Evolutionary conservation across 2,329 filamentous ascomycete genomes (phyloP).

Genomic region (Byssoonygena ceratinophila): DNA sequence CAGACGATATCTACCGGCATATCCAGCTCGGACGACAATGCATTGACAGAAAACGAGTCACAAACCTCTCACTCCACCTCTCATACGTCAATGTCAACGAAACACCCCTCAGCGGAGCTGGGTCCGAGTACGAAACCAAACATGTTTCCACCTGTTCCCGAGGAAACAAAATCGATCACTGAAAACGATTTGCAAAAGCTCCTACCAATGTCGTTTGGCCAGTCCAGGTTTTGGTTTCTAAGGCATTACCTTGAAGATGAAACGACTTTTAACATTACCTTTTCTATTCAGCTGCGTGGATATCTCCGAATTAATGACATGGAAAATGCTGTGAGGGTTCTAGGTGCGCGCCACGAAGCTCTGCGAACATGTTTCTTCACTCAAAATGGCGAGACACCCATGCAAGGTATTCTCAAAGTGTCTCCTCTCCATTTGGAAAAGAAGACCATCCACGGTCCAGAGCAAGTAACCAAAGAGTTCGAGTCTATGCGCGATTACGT

Average conservation of each 20-base stretch:
- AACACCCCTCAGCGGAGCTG: background rate
- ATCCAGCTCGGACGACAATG: background rate
- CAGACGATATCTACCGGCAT: background rate
- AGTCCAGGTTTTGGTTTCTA: slow-evolving; percentile 32
- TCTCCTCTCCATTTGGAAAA: slow-evolving; percentile 3
- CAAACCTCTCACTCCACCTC: background rate
- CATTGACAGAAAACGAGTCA: background rate
- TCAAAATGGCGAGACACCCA: slow-evolving; percentile 14
- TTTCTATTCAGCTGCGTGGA: slow-evolving; percentile 27
- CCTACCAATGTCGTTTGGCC: slow-evolving; percentile 28
- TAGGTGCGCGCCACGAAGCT: slow-evolving; percentile 26
- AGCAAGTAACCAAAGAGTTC: slow-evolving; percentile 11
- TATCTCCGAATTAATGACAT: slow-evolving; percentile 25
- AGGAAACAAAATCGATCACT: background rate
- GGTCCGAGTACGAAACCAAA: background rate
- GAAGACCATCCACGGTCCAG: background rate
- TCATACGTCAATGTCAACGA: background rate
- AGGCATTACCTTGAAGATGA: slow-evolving; percentile 23
- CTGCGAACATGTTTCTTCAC: slow-evolving; percentile 27
- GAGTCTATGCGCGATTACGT: slow-evolving; percentile 22
- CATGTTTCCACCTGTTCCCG: background rate
- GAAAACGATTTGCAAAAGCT: background rate
- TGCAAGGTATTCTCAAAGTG: slow-evolving; percentile 4
- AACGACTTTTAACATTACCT: slow-evolving; percentile 35
- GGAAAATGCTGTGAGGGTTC: slow-evolving; percentile 25